These are phyloP conservation scores for Termitomyces sp. DNA, from an alignment of 768 basidiomycete genomes.

Conservation along the genomic window DNA sequence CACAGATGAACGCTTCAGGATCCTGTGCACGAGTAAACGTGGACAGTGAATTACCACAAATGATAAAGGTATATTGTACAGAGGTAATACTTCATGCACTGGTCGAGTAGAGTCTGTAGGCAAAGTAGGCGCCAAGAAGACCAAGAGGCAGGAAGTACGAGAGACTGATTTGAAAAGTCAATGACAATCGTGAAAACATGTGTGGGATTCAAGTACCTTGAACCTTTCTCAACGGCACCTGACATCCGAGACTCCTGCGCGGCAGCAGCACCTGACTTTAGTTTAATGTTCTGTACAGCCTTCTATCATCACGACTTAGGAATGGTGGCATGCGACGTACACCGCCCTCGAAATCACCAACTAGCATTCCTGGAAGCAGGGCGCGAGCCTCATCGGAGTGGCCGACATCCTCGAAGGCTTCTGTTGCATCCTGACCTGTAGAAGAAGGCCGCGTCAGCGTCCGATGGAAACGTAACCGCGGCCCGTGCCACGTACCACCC, in stretches of 20 bases:
- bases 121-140: conserved; percentile 81
- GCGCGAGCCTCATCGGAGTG: conserved; percentile 97
- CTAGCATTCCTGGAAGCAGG: conserved; percentile 68
- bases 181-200: conserved; percentile 7
- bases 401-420: conserved; percentile 98
- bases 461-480: conserved; percentile 3
- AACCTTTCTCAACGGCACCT: conserved; percentile 58
- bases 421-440: conserved; percentile 90
- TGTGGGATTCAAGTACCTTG: conserved; percentile 39
- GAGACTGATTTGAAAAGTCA: conserved; percentile 33
- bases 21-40: conserved; percentile 3
- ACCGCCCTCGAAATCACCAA: conserved; percentile 78
- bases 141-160: conserved; percentile 84
- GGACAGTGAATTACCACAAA: conserved; percentile 1
- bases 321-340: conserved; percentile 37
- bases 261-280: conserved; percentile 46
- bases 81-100: conserved; percentile 28
- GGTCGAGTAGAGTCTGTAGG: conserved; percentile 69
- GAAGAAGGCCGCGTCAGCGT: conserved; percentile 8
- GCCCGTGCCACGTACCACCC: conserved; percentile 55
- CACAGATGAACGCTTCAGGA: conserved; percentile 1
- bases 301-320: conserved; percentile 2
- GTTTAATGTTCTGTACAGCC: conserved; percentile 38
- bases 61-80: conserved; percentile 12
- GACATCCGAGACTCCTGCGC: conserved; percentile 39